Conservation (phyloP, 2,329 filamentous ascomycete genomes). For the Phialemoniopsis sp. region DNA sequence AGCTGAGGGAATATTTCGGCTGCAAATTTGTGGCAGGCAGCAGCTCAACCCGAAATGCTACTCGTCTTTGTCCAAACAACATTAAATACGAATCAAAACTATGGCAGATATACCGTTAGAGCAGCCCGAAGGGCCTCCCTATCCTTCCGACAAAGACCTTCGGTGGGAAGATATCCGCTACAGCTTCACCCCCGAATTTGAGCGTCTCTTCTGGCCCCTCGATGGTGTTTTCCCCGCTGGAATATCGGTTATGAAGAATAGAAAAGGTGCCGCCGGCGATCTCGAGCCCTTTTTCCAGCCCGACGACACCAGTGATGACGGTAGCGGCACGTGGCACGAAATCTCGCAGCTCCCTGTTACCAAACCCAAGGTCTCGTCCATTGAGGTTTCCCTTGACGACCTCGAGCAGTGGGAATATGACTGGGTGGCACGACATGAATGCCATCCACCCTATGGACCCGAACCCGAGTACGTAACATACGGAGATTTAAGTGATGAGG, state of each 20-base stretch:
- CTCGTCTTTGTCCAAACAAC: too few relatives aligned
- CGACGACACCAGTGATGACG: constrained; percentile 4
- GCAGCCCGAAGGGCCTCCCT: constrained; percentile 9
- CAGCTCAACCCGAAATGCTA: too few relatives aligned
- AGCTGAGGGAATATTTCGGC: too few relatives aligned
- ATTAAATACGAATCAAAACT: too few relatives aligned
- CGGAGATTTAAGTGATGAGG: neutral
- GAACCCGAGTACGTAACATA: neutral
- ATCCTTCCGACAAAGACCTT: constrained; percentile 13
- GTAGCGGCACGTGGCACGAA: constrained; percentile 7
- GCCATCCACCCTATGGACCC: neutral
- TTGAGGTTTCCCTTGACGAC: constrained; percentile 3
- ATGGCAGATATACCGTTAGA: too few relatives aligned
- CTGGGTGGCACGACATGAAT: constrained; percentile 2
- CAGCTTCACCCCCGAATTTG: constrained; percentile 9
- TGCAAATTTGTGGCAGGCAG: too few relatives aligned
- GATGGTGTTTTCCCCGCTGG: constrained; percentile 13
- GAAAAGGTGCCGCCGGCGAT: constrained; percentile 8
- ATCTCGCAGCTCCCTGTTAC: constrained; percentile 3
- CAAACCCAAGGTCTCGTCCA: constrained; percentile 6
- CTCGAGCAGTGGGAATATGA: constrained; percentile 4
- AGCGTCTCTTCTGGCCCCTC: constrained; percentile 17
- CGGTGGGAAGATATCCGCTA: constrained; percentile 5
- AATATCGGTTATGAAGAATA: constrained; percentile 17
- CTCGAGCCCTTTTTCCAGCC: constrained; percentile 16